Percentiles rank a stretch among this genome's conserved stretches.
These are phyloP conservation scores for Periconia macrospinosa DNA, from an alignment of 2,329 filamentous ascomycete genomes.

Conservation along the genomic window DNA sequence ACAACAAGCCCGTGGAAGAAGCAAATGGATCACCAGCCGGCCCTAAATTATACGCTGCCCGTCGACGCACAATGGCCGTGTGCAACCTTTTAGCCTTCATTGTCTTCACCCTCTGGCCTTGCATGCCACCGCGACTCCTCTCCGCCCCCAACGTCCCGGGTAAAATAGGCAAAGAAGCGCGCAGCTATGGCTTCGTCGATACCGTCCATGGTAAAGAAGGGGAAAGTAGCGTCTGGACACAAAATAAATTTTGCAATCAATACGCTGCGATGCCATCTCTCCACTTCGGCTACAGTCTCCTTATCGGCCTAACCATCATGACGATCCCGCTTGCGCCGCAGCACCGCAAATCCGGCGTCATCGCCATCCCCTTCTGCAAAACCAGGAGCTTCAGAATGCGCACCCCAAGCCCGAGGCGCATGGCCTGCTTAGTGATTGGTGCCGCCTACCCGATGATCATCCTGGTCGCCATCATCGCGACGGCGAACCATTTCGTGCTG, in stretches of 20 bases:
- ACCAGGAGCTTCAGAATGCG: conserved; percentile 36
- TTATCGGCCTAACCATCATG: conserved; percentile 70
- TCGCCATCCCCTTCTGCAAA: conserved; percentile 30
- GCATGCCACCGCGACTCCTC: conserved; percentile 59
- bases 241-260: conserved; percentile 75
- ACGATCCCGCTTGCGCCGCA: conserved; percentile 64
- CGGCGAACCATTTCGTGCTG: conserved; percentile 72
- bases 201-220: conserved; percentile 61
- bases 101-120: conserved; percentile 56
- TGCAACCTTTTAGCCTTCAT: conserved; percentile 64
- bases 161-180: conserved; percentile 58
- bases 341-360: conserved; percentile 48
- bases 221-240: conserved; percentile 70
- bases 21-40: conserved; percentile 49
- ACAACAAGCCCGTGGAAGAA: conserved; percentile 37
- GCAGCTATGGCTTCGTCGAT: conserved; percentile 62
- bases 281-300: conserved; percentile 74
- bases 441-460: conserved; percentile 67
- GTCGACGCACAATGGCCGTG: conserved; percentile 59
- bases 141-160: conserved; percentile 58
- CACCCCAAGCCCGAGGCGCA: conserved; percentile 55
- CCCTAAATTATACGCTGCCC: conserved; percentile 57
- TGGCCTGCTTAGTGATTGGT: conserved; percentile 55
- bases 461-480: conserved; percentile 68
- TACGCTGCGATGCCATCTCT: conserved; percentile 78